Percentiles rank a stretch among this genome's conserved stretches.
These are phyloP conservation scores for Epichloe sibirici DNA, from an alignment of 2,329 filamentous ascomycete species.

Conservation along the genomic window DNA sequence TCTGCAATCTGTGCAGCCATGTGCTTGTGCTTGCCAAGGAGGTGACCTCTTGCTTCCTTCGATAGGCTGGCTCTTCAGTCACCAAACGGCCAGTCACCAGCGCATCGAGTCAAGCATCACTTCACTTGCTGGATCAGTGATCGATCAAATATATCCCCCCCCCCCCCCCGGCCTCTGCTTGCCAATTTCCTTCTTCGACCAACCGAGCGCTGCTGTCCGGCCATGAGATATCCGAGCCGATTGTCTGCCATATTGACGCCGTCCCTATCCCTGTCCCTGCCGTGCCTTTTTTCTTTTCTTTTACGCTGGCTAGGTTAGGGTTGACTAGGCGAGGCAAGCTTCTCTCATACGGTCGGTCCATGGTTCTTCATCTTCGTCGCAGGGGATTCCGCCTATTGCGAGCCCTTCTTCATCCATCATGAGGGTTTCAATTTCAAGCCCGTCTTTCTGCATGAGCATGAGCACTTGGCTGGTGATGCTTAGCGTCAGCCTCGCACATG, in stretches of 20 bases:
- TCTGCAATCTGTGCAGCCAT: background rate
- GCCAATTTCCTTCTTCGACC: background rate
- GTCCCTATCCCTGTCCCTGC: too few species aligned
- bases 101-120: background rate
- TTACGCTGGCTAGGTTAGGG: too few species aligned
- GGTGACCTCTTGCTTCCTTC: too few species aligned
- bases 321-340: background rate
- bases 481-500: background rate
- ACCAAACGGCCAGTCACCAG: background rate
- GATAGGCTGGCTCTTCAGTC: background rate
- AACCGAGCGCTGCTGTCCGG: background rate
- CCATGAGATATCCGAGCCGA: background rate
- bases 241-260: too few species aligned
- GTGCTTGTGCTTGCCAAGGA: too few species aligned
- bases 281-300: too few species aligned
- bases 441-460: background rate
- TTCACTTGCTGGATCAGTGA: too few species aligned
- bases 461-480: background rate
- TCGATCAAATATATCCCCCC: too few species aligned
- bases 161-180: background rate
- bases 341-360: background rate
- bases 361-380: background rate
- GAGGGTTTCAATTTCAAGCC: background rate
- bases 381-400: background rate
- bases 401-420: background rate